These are phyloP conservation scores for Fusarium subglutinans DNA, from an alignment of 2,329 filamentous ascomycete genomes.

Conservation along the genomic window DNA sequence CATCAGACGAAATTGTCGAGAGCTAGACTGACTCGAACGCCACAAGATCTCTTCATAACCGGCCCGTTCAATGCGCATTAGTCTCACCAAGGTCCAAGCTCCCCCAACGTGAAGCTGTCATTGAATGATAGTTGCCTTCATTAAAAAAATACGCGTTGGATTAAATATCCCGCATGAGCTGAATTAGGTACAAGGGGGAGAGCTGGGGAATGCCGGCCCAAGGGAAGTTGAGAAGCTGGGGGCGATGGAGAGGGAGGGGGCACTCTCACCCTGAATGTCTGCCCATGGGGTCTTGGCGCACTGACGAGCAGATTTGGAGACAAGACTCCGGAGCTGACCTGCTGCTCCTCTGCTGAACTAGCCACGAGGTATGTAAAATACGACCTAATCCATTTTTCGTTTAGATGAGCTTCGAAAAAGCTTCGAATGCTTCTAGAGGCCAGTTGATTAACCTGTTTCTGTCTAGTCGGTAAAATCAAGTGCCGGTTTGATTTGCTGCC, in stretches of 20 bases:
- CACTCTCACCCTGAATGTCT: not conserved
- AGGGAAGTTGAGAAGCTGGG: not conserved
- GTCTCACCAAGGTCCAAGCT: not conserved
- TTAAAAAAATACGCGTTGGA: not conserved
- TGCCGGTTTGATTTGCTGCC: not conserved
- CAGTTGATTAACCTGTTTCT: not conserved
- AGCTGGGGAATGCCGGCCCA: not conserved
- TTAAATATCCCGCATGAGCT: slow-evolving; percentile 4
- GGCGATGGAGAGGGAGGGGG: not conserved
- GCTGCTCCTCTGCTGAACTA: not conserved
- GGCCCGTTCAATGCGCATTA: not conserved
- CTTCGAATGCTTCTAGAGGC: slow-evolving; percentile 17
- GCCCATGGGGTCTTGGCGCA: not conserved
- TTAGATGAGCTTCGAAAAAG: not conserved
- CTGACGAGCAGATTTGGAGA: not conserved
- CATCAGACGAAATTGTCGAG: not conserved
- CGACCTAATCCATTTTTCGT: not conserved
- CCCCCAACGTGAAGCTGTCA: not conserved
- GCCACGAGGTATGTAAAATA: not conserved
- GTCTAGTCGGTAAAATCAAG: not conserved
- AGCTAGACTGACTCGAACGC: slow-evolving; percentile 10
- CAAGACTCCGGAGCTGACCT: not conserved
- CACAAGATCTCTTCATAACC: not conserved
- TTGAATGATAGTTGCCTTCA: not conserved
- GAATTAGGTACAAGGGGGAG: not conserved